These are phyloP conservation scores for Diaporthe longicolla DNA, from an alignment of 2,329 filamentous ascomycete genomes.

Conservation along the genomic window DNA sequence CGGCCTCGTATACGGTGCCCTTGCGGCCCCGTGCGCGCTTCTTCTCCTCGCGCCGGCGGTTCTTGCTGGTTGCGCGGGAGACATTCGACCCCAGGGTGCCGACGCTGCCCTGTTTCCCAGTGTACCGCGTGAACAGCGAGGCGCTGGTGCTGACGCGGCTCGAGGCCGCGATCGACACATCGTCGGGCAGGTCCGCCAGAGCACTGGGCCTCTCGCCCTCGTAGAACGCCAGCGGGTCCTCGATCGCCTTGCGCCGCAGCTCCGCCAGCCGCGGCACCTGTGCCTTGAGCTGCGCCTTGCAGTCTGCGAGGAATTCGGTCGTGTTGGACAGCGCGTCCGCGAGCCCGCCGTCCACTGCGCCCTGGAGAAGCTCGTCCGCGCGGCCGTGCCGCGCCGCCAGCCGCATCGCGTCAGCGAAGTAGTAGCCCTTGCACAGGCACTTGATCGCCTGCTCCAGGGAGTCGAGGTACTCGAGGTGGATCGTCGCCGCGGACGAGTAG, in stretches of 20 bases:
- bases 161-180: slow-evolving; percentile 87
- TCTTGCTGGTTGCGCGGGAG: slow-evolving; percentile 87
- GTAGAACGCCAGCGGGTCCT: slow-evolving; percentile 91
- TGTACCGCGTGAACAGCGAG: slow-evolving; percentile 95
- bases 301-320: slow-evolving; percentile 94
- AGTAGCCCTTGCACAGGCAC: slow-evolving; percentile 88
- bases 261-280: slow-evolving; percentile 90
- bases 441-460: slow-evolving; percentile 79
- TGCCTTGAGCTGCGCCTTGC: slow-evolving; percentile 84
- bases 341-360: slow-evolving; percentile 82
- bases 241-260: slow-evolving; percentile 82
- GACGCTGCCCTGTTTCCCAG: slow-evolving; percentile 74
- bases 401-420: slow-evolving; percentile 91
- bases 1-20: slow-evolving; percentile 97
- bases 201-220: slow-evolving; percentile 74
- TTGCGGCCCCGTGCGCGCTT: slow-evolving; percentile 96
- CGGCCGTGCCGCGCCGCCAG: slow-evolving; percentile 74
- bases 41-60: slow-evolving; percentile 89
- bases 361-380: slow-evolving; percentile 71
- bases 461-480: slow-evolving; percentile 85
- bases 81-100: slow-evolving; percentile 81
- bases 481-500: slow-evolving; percentile 82
- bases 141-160: slow-evolving; percentile 86
- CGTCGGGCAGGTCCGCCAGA: slow-evolving; percentile 77
- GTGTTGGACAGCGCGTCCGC: slow-evolving; percentile 84